Conservation (phyloP, 495 filamentous ascomycete genomes). For the Neurospora sp. region DNA sequence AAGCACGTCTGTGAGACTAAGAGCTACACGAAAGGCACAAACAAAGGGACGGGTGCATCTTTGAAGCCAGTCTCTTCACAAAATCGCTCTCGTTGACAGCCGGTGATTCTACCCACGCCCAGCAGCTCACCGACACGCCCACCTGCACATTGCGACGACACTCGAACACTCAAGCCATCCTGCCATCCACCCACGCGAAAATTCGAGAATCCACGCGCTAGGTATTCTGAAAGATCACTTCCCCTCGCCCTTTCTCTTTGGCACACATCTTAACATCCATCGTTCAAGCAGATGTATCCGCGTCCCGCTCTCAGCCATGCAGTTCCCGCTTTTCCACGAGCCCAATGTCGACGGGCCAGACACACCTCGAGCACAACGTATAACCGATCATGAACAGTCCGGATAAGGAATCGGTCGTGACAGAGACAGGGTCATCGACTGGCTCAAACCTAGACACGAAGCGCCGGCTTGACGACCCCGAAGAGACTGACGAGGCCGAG, state of each 20-base stretch:
- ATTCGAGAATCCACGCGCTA: accelerated
- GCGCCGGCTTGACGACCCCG: background rate
- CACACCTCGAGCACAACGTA: background rate
- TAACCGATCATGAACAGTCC: background rate
- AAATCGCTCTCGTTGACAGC: background rate
- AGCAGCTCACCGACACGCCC: background rate
- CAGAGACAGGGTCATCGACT: background rate
- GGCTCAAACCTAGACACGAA: background rate
- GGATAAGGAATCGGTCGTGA: no score
- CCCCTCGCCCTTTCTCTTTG: background rate
- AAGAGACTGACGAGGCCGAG: background rate
- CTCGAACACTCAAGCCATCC: background rate
- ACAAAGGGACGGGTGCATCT: background rate
- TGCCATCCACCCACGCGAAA: no score
- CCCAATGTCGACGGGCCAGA: background rate
- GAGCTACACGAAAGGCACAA: background rate
- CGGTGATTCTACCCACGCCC: background rate
- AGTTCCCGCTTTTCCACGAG: background rate
- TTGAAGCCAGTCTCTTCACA: background rate
- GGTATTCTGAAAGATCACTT: background rate
- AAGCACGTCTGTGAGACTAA: background rate
- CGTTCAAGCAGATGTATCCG: background rate
- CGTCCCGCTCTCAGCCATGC: background rate
- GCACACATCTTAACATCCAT: background rate
- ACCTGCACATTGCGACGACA: background rate